Evolutionary conservation across 2,329 filamentous ascomycete species (phyloP).

Genomic region (Colletotrichum tanaceti): DNA sequence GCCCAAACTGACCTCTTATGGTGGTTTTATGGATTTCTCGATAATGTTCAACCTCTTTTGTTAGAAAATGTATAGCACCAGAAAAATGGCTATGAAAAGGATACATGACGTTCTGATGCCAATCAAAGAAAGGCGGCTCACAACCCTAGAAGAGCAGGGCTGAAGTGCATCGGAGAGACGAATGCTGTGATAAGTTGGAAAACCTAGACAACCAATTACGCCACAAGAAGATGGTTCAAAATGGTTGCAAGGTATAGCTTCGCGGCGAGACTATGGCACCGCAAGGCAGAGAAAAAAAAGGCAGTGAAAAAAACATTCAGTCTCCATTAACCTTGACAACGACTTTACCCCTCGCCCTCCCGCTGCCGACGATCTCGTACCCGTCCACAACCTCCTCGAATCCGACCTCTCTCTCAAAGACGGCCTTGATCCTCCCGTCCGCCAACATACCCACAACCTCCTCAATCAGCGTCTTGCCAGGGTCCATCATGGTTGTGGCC

Average conservation of each 20-base stretch:
- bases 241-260: too few relatives aligned
- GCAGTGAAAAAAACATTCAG: too few relatives aligned
- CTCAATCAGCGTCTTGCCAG: conserved; percentile 49
- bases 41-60: neutral
- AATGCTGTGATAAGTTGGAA: too few relatives aligned
- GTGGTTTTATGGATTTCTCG: neutral
- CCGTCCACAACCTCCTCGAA: conserved; percentile 53
- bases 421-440: conserved; percentile 50
- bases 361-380: conserved; percentile 49
- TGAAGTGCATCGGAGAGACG: neutral
- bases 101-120: neutral
- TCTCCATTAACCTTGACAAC: conserved; percentile 49
- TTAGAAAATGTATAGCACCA: too few relatives aligned
- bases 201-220: neutral
- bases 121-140: neutral
- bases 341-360: conserved; percentile 54
- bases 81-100: neutral
- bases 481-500: conserved; percentile 50
- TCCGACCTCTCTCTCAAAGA: conserved; percentile 52
- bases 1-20: fast-evolving
- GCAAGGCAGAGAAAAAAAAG: too few relatives aligned
- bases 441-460: conserved; percentile 48
- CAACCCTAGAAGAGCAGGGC: neutral
- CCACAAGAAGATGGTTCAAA: neutral
- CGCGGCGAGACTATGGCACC: too few relatives aligned